Evolutionary conservation across 2,329 filamentous ascomycete genomes (phyloP).

Genomic region (Alternaria triticimaculans): DNA sequence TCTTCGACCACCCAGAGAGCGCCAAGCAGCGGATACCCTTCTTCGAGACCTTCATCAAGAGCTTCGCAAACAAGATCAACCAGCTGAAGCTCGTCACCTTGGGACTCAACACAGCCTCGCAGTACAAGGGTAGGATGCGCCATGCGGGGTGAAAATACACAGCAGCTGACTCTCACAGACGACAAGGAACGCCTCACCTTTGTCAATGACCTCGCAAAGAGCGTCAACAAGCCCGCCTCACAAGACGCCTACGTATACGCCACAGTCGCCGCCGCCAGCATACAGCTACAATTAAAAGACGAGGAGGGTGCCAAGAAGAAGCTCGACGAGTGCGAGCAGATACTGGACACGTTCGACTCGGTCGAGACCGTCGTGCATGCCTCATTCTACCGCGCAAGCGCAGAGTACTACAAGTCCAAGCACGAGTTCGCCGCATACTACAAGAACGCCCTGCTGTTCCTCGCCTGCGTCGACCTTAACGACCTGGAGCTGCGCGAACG

Average conservation of each 20-base stretch:
- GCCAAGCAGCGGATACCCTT: conserved; percentile 83
- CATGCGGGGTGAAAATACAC: background rate
- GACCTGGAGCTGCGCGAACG: conserved; percentile 77
- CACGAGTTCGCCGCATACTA: conserved; percentile 96
- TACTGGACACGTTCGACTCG: conserved; percentile 89
- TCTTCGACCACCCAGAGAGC: conserved; percentile 84
- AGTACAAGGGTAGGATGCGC: conserved; percentile 75
- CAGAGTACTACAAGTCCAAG: conserved; percentile 91
- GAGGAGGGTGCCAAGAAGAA: conserved; percentile 84
- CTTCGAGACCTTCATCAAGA: conserved; percentile 93
- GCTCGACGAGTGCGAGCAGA: conserved; percentile 83
- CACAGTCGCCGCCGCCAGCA: conserved; percentile 84
- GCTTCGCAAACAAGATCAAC: conserved; percentile 98
- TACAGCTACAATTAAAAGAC: conserved; percentile 81
- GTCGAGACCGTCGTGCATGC: conserved; percentile 96
- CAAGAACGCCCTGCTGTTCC: conserved; percentile 95
- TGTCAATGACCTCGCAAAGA: conserved; percentile 80
- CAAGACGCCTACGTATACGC: conserved; percentile 97
- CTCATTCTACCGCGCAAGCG: conserved; percentile 93
- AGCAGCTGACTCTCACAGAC: conserved; percentile 62
- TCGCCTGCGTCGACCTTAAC: conserved; percentile 89
- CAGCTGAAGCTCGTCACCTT: conserved; percentile 95
- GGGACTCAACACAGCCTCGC: conserved; percentile 82
- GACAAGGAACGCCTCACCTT: conserved; percentile 86
- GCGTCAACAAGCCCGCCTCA: conserved; percentile 89